Conservation (phyloP, 2,329 filamentous ascomycete genomes). For the Botryotinia calthae region DNA sequence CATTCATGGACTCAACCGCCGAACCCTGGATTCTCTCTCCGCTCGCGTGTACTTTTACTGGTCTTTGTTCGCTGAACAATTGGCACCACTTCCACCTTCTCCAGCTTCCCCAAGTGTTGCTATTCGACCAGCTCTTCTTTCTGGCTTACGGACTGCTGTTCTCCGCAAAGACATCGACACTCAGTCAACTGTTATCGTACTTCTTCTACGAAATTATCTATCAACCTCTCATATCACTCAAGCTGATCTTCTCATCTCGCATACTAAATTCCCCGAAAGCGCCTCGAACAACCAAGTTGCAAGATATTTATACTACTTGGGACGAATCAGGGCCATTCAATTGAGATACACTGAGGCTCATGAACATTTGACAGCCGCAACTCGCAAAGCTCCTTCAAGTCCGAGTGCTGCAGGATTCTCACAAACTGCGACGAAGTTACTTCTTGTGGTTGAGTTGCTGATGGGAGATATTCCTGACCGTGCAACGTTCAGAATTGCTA, state of each 20-base stretch:
- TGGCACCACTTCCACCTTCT: constrained; percentile 82
- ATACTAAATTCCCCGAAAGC: constrained; percentile 91
- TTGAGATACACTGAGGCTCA: constrained; percentile 96
- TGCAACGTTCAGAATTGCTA: constrained; percentile 85
- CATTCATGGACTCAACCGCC: constrained; percentile 85
- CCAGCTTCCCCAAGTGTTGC: constrained; percentile 82
- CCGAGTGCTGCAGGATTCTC: constrained; percentile 90
- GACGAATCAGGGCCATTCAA: constrained; percentile 93
- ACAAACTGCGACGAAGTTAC: constrained; percentile 92
- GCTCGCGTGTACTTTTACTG: constrained; percentile 99
- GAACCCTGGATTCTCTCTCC: constrained; percentile 88
- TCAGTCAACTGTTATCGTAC: constrained; percentile 92
- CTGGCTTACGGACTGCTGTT: constrained; percentile 90
- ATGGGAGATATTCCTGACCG: constrained; percentile 99
- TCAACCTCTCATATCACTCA: constrained; percentile 95
- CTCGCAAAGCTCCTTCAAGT: constrained; percentile 89
- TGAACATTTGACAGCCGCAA: constrained; percentile 87
- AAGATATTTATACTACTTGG: constrained; percentile 94
- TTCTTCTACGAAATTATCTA: constrained; percentile 93
- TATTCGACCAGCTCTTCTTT: constrained; percentile 81
- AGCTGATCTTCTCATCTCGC: constrained; percentile 90
- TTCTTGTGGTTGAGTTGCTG: constrained; percentile 91
- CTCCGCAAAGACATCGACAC: constrained; percentile 95
- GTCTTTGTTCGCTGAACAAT: constrained; percentile 89
- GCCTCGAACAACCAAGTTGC: constrained; percentile 98